Percentiles rank a stretch among this genome's conserved stretches.
Evolutionary conservation across 192 early-diverging fungal species (phyloP).

Genomic region (Diversispora eburnea): DNA sequence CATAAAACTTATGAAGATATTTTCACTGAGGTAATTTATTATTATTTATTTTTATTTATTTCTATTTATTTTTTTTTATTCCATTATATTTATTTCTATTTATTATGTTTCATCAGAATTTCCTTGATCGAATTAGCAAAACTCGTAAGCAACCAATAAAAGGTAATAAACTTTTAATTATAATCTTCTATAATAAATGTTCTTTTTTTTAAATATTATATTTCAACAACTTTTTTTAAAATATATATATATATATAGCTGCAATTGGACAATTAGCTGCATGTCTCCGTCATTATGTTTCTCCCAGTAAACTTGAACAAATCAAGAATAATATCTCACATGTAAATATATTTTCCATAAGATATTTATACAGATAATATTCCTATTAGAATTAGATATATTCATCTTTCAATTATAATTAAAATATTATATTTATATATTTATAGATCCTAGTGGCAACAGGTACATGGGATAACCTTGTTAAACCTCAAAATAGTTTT

Average conservation of each 20-base stretch:
- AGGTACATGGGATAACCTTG: slow-evolving; percentile 39
- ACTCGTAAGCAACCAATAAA: neutral
- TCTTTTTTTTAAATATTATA: neutral
- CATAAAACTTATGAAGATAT: slow-evolving; percentile 4
- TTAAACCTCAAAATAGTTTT: slow-evolving; percentile 34
- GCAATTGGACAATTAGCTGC: slow-evolving; percentile 31
- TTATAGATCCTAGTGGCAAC: slow-evolving; percentile 15
- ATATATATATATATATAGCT: neutral
- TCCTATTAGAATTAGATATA: neutral
- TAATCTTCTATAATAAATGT: neutral
- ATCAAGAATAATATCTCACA: slow-evolving; percentile 25
- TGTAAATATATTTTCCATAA: too few species aligned
- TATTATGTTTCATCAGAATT: neutral
- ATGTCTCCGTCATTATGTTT: slow-evolving; percentile 35
- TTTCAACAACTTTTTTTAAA: neutral
- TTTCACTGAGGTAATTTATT: slow-evolving; percentile 8
- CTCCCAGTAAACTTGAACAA: slow-evolving; percentile 28
- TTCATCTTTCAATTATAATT: neutral
- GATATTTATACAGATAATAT: too few species aligned
- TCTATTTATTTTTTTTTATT: too few species aligned
- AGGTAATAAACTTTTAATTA: neutral
- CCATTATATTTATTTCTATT: neutral
- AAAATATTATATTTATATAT: neutral
- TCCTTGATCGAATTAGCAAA: neutral
- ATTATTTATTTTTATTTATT: neutral